Evolutionary conservation across 805 yeast species (phyloP).

Genomic region (Candida germanica): DNA sequence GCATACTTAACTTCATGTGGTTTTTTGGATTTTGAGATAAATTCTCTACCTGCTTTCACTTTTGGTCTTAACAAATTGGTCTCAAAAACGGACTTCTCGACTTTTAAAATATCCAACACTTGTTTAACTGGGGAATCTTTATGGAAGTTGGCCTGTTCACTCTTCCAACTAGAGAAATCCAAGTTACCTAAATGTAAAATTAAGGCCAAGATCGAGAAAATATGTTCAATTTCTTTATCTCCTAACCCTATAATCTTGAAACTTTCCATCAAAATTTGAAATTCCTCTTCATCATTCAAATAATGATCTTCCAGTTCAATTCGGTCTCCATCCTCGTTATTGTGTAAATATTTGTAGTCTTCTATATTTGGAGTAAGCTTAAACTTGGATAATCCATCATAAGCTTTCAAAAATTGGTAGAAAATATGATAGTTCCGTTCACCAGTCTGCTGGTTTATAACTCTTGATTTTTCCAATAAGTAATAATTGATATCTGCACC

Average conservation of each 20-base stretch:
- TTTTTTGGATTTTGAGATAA: slow-evolving; percentile 73
- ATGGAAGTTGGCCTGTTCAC: slow-evolving; percentile 73
- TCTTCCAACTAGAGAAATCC: slow-evolving; percentile 59
- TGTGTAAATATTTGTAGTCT: slow-evolving; percentile 55
- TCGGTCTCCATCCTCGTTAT: slow-evolving; percentile 54
- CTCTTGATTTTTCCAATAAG: slow-evolving; percentile 88
- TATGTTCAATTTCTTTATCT: slow-evolving; percentile 48
- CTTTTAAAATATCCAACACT: slow-evolving; percentile 64
- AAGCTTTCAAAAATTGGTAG: slow-evolving; percentile 79
- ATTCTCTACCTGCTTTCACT: slow-evolving; percentile 88
- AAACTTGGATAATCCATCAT: slow-evolving; percentile 46
- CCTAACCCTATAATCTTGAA: slow-evolving; percentile 72
- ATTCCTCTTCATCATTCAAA: slow-evolving; percentile 74
- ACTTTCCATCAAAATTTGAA: slow-evolving; percentile 58
- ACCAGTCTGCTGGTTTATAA: slow-evolving; percentile 63
- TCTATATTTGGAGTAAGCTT: slow-evolving; percentile 39
- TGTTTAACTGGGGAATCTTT: slow-evolving; percentile 47
- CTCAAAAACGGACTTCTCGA: slow-evolving; percentile 49
- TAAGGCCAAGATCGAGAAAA: slow-evolving; percentile 67
- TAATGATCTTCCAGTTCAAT: slow-evolving; percentile 69
- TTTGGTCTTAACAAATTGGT: slow-evolving; percentile 68
- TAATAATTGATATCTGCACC: slow-evolving; percentile 97
- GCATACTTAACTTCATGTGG: slow-evolving; percentile 77
- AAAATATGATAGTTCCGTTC: slow-evolving; percentile 95
- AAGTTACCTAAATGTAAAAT: slow-evolving; percentile 86